Evolutionary conservation across 2,329 filamentous ascomycete species (phyloP).

Genomic region (Ascochyta pisi): DNA sequence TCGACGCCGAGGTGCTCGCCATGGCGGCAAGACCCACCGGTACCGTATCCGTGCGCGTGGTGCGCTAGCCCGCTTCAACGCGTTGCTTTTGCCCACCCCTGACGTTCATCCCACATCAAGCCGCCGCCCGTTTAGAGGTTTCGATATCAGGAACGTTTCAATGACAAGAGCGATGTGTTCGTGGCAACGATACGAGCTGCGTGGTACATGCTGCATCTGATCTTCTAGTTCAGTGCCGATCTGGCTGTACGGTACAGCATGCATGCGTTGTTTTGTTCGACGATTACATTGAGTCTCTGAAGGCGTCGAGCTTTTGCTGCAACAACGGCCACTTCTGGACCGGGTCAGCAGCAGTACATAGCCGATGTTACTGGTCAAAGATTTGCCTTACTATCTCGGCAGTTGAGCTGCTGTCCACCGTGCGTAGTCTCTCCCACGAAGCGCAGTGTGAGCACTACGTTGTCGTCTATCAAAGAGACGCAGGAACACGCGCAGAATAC

Average conservation of each 20-base stretch:
- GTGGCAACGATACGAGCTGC: background rate
- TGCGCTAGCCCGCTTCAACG: constrained; percentile 1
- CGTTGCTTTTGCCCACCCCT: constrained; percentile 16
- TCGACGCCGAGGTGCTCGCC: constrained; percentile 14
- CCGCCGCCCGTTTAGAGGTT: background rate
- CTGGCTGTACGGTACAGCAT: no score
- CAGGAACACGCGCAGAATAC: background rate
- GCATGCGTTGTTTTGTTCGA: background rate
- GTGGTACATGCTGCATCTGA: background rate
- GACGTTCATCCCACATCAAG: constrained; percentile 12
- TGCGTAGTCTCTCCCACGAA: background rate
- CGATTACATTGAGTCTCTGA: background rate
- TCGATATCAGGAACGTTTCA: background rate
- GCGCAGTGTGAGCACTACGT: constrained; percentile 1
- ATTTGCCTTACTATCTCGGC: background rate
- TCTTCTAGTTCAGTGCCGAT: background rate
- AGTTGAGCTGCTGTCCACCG: background rate
- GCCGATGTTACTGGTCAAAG: background rate
- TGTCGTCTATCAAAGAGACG: background rate
- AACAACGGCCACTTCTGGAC: background rate
- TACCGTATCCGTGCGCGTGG: background rate
- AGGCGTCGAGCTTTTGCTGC: background rate
- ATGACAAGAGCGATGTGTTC: constrained; percentile 9
- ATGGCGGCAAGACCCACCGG: constrained; percentile 14
- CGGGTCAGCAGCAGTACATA: background rate